Base-by-base conservation (phyloP, 176 grass and related monocot species). In the Microstegium vimineum region DNA sequence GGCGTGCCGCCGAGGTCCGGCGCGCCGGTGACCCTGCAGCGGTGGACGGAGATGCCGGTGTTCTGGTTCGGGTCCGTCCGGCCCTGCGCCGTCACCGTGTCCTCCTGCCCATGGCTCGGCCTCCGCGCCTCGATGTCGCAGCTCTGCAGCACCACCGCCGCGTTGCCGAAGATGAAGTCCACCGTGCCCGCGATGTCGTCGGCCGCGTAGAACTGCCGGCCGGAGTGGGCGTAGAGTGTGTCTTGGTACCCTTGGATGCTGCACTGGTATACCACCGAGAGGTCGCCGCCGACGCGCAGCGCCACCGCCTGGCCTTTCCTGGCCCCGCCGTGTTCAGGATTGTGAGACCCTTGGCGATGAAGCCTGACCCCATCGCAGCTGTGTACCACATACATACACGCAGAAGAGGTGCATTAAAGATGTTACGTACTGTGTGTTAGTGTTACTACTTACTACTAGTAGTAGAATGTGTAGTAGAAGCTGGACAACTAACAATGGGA, bases 121-220 rank as follows among this genome's bases (percentile, higher is more conserved):
- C 37, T 66, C 17, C 84, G 70, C 2, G 90, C 57, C 35, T 52
- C 89, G 79, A 98, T 87, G 34, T 82, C 26, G 13, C 92, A 95
- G 56, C 68, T 84, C 37, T 98, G 90, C 25, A 98, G 35, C 5
- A 95, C 90, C 3, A 66, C 90, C 0, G 88, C 90, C 0, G 95
- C 81, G 83, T 98, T 91, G 59, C 92, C 92, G 63, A 95, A 98
- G 72, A 93, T 85, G 80, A 98, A 93, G 69, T 98, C 95, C 26
- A 98, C 87, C 0, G 90, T 93, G 40, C 92, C 89, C 2, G 86
- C 72, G 79, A 98, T 91, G 62, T 74, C 80, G 1, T 42, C 45
- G 8, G 82, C 76, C 15, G 74, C 11, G n/a, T 79, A 90, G 86
- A 98, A 95, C 45, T 95, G 95, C 2, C 89, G 90, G 79, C 86